A percentile compares a stretch with the other conserved stretches of the same genome.
These are phyloP conservation scores for Chaetomium fimeti DNA, from an alignment of 495 filamentous ascomycete species.

Conservation along the genomic window DNA sequence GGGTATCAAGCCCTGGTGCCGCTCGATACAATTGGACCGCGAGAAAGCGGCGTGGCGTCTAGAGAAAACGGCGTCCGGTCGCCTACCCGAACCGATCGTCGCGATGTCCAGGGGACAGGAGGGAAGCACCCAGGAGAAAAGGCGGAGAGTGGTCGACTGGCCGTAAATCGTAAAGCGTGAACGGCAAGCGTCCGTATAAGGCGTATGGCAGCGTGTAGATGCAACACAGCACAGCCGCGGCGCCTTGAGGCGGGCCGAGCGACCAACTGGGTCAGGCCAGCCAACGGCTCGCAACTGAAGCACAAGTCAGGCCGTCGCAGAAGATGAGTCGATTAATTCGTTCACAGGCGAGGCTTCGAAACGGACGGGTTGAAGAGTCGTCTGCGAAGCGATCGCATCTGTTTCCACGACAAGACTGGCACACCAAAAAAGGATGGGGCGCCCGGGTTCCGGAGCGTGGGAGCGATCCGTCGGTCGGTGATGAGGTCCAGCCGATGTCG, in stretches of 20 bases:
- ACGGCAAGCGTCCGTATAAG: background rate
- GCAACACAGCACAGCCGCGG: background rate
- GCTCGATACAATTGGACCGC: conserved; percentile 1
- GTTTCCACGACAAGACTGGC: background rate
- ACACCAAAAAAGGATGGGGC: background rate
- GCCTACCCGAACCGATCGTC: background rate
- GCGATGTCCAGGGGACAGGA: background rate
- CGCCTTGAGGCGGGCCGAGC: conserved; percentile 5
- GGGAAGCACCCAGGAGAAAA: too few species aligned
- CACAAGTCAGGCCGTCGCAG: background rate
- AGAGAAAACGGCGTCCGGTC: background rate
- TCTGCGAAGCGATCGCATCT: conserved; percentile 6
- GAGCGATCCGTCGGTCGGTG: background rate
- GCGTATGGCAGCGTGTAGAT: background rate
- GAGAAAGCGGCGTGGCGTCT: background rate
- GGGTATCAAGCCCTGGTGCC: conserved; percentile 22
- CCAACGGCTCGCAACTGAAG: background rate
- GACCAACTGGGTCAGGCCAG: conserved; percentile 5
- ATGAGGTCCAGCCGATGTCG: background rate
- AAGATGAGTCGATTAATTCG: background rate
- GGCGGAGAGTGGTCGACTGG: background rate
- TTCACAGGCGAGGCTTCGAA: background rate
- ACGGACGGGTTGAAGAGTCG: background rate
- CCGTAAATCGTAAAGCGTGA: background rate
- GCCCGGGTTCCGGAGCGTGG: background rate